Evolutionary conservation across 1,284 basidiomycete genomes (phyloP).

Genomic region (Dichomitus squalens): DNA sequence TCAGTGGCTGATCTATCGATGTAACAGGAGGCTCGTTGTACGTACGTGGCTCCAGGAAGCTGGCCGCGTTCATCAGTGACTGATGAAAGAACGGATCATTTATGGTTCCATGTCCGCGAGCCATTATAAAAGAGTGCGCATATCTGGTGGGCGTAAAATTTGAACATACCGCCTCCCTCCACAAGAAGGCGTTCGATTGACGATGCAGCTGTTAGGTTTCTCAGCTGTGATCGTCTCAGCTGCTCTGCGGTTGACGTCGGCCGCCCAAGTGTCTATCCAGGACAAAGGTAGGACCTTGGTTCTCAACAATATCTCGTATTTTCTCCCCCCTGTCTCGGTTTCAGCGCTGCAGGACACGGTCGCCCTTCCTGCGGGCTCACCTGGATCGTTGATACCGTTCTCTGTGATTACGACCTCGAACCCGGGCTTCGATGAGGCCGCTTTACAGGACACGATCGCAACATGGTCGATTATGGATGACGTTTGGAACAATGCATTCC

Average conservation of each 20-base stretch:
- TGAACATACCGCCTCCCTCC: too few relatives aligned
- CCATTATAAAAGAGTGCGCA: too few relatives aligned
- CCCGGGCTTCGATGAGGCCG: slow-evolving; percentile 20
- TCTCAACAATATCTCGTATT: slow-evolving; percentile 30
- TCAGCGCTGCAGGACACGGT: slow-evolving; percentile 23
- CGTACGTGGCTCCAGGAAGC: too few relatives aligned
- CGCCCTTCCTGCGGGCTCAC: slow-evolving; percentile 2
- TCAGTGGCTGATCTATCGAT: too few relatives aligned
- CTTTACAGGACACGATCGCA: slow-evolving; percentile 22
- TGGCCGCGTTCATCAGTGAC: too few relatives aligned
- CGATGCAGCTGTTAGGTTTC: not conserved
- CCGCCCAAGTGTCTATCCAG: slow-evolving; percentile 13
- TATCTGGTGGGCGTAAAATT: too few relatives aligned
- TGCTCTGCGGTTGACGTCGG: not conserved
- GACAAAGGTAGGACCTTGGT: slow-evolving; percentile 26
- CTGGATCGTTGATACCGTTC: slow-evolving; percentile 27
- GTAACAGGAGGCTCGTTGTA: too few relatives aligned
- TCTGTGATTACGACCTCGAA: slow-evolving; percentile 29
- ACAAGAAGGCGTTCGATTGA: too few relatives aligned
- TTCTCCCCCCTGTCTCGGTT: slow-evolving; percentile 29
- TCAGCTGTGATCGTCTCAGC: not conserved
- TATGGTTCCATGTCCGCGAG: too few relatives aligned
- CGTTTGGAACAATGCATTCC: slow-evolving; percentile 32
- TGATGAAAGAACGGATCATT: too few relatives aligned
- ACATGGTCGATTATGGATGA: slow-evolving; percentile 28